Conservation (phyloP, 805 yeast genomes). For the Candida multigemmis region DNA sequence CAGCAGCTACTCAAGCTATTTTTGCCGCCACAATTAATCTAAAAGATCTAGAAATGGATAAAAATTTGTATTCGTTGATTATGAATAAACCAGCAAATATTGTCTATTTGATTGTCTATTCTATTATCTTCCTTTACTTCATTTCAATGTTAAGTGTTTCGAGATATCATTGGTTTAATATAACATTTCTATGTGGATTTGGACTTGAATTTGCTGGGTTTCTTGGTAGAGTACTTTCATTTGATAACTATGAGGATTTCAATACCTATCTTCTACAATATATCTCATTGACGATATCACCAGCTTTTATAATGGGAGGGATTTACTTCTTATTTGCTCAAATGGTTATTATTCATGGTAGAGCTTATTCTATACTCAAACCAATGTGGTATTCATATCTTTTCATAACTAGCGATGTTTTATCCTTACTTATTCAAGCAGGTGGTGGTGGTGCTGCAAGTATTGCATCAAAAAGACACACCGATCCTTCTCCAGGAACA, state of each 20-base stretch:
- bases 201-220: conserved; percentile 29
- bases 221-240: conserved; percentile 24
- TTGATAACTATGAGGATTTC: conserved; percentile 10
- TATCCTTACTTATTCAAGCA: conserved; percentile 29
- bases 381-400: conserved; percentile 37
- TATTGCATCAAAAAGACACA: conserved; percentile 12
- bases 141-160: conserved; percentile 19
- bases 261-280: conserved; percentile 21
- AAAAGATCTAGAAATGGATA: conserved; percentile 16
- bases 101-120: conserved; percentile 19
- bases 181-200: conserved; percentile 26
- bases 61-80: conserved; percentile 15
- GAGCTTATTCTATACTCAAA: conserved; percentile 25
- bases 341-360: conserved; percentile 27
- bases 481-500: conserved; percentile 21
- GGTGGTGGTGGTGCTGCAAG: conserved; percentile 31
- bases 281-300: conserved; percentile 27
- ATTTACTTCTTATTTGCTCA: conserved; percentile 32
- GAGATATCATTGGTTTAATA: conserved; percentile 30
- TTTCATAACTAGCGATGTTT: conserved; percentile 26
- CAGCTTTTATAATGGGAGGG: conserved; percentile 37
- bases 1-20: conserved; percentile 23
- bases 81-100: conserved; percentile 22
- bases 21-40: conserved; percentile 24
- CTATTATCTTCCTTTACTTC: conserved; percentile 13